phyloP scores from a whole-genome alignment of 169 alveolate species.

The Amoebophrya sp. region DNA sequence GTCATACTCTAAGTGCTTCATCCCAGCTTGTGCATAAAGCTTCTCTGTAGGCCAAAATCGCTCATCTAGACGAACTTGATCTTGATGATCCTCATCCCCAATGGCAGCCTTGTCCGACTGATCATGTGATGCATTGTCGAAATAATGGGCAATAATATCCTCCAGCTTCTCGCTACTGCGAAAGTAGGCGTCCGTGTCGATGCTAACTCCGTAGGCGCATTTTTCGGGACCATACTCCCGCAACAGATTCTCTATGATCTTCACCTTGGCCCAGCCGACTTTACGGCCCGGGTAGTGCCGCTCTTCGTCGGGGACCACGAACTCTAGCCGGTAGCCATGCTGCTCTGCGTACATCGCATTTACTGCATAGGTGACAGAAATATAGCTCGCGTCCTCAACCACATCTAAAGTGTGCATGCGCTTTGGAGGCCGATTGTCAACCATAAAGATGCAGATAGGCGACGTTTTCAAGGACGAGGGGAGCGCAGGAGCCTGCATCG shows the following conservation, averaged over 20 bases:
- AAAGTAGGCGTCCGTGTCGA: slow-evolving; percentile 5
- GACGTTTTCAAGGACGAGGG: too few species aligned
- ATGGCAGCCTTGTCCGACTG: not conserved
- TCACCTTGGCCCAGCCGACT: slow-evolving; percentile 22
- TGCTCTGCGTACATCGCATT: not conserved
- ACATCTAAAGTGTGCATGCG: not conserved
- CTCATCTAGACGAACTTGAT: not conserved
- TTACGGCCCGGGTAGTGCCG: slow-evolving; percentile 17
- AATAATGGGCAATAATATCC: not conserved
- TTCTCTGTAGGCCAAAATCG: too few species aligned
- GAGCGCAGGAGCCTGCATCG: too few species aligned
- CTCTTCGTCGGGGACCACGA: not conserved
- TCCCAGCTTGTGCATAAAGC: too few species aligned
- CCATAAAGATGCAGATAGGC: slow-evolving; percentile 8
- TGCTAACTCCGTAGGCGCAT: slow-evolving; percentile 6
- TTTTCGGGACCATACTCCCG: not conserved
- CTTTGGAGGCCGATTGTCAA: not conserved
- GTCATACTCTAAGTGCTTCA: not conserved
- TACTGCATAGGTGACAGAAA: not conserved
- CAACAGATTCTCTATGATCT: not conserved
- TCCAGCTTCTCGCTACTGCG: slow-evolving; percentile 11
- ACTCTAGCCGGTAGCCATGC: slow-evolving; percentile 4
- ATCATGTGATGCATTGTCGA: too few species aligned
- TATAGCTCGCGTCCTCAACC: not conserved
- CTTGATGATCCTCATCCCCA: not conserved